Evolutionary conservation across 306 rosid species (phyloP).

Genomic region (Aeschynomene evenia): DNA sequence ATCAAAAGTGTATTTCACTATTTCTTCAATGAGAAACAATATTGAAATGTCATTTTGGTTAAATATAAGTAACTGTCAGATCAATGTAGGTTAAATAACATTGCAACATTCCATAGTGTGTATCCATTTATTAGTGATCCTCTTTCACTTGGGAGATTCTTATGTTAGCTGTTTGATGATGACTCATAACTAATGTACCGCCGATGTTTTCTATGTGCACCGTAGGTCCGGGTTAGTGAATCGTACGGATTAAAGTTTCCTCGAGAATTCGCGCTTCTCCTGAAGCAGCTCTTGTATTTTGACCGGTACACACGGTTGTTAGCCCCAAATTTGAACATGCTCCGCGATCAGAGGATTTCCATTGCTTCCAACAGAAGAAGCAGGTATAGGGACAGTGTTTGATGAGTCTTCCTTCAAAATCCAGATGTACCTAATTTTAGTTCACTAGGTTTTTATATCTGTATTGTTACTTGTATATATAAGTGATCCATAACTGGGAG

Average conservation of each 20-base stretch:
- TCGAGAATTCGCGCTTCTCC: constrained; percentile 85
- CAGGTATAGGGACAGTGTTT: constrained; percentile 43
- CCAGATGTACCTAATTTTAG: constrained; percentile 20
- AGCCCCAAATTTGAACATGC: constrained; percentile 95
- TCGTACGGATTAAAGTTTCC: constrained; percentile 90
- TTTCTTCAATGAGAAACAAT: no score
- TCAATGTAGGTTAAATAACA: constrained; percentile 5
- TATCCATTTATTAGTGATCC: constrained; percentile 1
- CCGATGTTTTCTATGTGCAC: constrained; percentile 15
- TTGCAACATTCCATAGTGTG: not conserved
- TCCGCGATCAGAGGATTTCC: constrained; percentile 85
- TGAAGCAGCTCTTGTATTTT: constrained; percentile 95
- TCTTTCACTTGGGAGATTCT: not conserved
- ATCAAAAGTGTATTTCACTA: no score
- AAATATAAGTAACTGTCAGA: constrained; percentile 1
- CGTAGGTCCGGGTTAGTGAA: constrained; percentile 85
- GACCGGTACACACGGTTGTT: constrained; percentile 88
- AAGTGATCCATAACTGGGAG: constrained; percentile 18
- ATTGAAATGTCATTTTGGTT: not conserved
- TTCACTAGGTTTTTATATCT: constrained; percentile 16
- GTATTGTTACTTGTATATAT: constrained; percentile 27
- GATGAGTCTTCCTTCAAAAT: constrained; percentile 25
- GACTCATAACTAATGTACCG: not conserved
- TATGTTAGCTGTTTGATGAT: not conserved
- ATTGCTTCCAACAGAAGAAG: constrained; percentile 71